These are phyloP conservation scores for Thuidium tamariscinum DNA, from an alignment of 225 moss, liverwort and hornwort genomes.

Conservation along the genomic window DNA sequence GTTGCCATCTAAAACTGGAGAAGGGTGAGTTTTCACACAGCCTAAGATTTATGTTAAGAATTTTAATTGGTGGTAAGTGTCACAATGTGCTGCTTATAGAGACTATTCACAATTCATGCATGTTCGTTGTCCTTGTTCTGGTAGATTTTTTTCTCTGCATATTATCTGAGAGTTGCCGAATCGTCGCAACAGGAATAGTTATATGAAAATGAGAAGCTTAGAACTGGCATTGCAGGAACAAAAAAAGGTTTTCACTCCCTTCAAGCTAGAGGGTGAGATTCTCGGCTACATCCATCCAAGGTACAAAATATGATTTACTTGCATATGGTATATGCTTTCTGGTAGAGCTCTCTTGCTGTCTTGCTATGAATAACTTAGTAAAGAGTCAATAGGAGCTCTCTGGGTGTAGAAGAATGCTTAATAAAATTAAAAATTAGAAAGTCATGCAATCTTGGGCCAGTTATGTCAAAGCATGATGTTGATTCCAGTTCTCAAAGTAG, in stretches of 20 bases:
- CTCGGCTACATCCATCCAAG: slow-evolving; percentile 36
- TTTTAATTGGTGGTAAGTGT: background rate
- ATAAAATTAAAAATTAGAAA: background rate
- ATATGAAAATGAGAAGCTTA: background rate
- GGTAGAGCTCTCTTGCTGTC: background rate
- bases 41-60: background rate
- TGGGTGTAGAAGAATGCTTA: background rate
- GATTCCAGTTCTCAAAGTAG: background rate
- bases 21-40: background rate
- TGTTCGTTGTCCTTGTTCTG: background rate
- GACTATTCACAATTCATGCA: background rate
- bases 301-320: background rate
- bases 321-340: background rate
- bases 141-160: background rate
- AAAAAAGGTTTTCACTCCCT: slow-evolving; percentile 23
- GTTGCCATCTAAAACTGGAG: background rate
- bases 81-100: background rate
- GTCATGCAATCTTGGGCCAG: background rate
- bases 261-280: slow-evolving; percentile 29
- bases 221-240: slow-evolving; percentile 8
- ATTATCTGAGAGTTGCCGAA: background rate
- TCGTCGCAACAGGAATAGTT: background rate
- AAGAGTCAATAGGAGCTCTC: background rate
- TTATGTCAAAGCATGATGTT: background rate
- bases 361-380: background rate